phyloP scores from a whole-genome alignment of 164 flowering plant species.

The Annona cherimola region DNA sequence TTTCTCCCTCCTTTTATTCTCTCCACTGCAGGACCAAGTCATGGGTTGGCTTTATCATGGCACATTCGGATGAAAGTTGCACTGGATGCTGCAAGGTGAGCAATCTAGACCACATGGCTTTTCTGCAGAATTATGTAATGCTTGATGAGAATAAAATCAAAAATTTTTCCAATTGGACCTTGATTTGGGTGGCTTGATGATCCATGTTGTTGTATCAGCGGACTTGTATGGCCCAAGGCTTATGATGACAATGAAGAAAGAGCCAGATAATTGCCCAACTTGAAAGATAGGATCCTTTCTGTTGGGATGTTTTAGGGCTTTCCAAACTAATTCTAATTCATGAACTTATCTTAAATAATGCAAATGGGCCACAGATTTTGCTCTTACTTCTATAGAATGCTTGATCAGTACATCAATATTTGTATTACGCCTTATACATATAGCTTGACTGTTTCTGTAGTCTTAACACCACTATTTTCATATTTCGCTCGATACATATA shows the following conservation, averaged over 20 bases:
- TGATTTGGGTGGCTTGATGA: background rate
- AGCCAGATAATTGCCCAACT: background rate
- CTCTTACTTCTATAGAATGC: background rate
- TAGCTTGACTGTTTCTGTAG: background rate
- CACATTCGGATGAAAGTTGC: slow-evolving; percentile 86
- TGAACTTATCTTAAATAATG: background rate
- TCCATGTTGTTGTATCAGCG: background rate
- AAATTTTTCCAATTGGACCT: background rate
- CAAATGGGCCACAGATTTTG: background rate
- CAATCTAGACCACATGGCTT: background rate
- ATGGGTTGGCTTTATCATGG: slow-evolving; percentile 76
- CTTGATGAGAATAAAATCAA: background rate
- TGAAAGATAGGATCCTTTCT: background rate
- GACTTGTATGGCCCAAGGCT: background rate
- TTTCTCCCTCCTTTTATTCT: background rate
- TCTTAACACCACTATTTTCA: background rate
- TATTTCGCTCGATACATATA: no score
- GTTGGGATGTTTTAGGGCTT: no score
- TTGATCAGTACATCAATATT: background rate
- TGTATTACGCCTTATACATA: background rate
- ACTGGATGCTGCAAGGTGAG: slow-evolving; percentile 84
- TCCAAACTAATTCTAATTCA: no score
- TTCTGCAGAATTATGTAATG: background rate
- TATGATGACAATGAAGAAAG: no score
- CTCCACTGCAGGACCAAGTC: slow-evolving; percentile 57